Evolutionary conservation across 75 land plant species (phyloP).

Genomic region (Pinus albicaulis): DNA sequence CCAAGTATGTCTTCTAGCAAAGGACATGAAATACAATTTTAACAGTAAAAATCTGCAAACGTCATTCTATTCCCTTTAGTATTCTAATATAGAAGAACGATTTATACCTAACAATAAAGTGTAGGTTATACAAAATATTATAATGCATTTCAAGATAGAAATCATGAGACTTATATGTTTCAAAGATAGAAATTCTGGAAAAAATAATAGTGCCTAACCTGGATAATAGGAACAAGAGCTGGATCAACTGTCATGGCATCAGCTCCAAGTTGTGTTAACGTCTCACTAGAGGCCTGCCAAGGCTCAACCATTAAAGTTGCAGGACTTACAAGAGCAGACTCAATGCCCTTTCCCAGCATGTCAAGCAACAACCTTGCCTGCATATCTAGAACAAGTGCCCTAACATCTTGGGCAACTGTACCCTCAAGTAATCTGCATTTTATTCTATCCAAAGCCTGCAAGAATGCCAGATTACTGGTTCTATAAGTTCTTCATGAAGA

Average conservation of each 20-base stretch:
- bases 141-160: background rate
- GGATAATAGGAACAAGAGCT: slow-evolving; percentile 68
- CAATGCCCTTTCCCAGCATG: slow-evolving; percentile 98
- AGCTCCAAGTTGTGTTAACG: slow-evolving; percentile 64
- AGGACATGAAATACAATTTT: background rate
- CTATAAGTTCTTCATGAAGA: background rate
- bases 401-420: slow-evolving; percentile 93
- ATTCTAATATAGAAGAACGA: background rate
- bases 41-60: background rate
- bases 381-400: slow-evolving; percentile 98
- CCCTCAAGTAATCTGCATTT: slow-evolving; percentile 97
- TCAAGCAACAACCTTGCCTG: slow-evolving; percentile 96
- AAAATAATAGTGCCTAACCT: slow-evolving; percentile 46
- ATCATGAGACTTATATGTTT: background rate
- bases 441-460: slow-evolving; percentile 91
- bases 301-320: slow-evolving; percentile 87
- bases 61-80: background rate
- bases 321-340: slow-evolving; percentile 91
- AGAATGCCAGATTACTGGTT: background rate
- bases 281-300: slow-evolving; percentile 93
- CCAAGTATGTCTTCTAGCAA: background rate
- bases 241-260: slow-evolving; percentile 97
- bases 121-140: background rate
- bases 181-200: background rate
- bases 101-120: background rate